Evolutionary conservation across 495 filamentous ascomycete species (phyloP), one percentile per base, ranked within the genome.

Genomic region (Annulohypoxylon moriforme): DNA sequence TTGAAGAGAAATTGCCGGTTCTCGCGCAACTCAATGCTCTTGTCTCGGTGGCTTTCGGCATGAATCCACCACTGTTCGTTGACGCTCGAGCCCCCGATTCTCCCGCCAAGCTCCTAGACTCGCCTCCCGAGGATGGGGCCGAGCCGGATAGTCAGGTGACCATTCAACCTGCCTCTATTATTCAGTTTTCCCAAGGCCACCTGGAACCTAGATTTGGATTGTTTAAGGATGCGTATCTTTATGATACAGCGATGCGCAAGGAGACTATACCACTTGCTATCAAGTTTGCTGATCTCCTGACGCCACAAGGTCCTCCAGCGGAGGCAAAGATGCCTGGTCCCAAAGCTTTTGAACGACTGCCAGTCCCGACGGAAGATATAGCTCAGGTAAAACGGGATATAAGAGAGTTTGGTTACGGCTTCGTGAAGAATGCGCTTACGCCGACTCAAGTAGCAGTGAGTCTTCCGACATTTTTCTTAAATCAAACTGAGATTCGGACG

Each of bases 371-470:
- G 3, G 47, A 55, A 13, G 49, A 64, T 20, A 56, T 64, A 49
- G 61, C 33, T 13, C 61, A 55, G 22, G 47, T 44, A 8, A 64
- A 64, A 24, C 22, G 16, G 40, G 61, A 64, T 24, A 53, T 64
- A 10, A 14, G 20, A 3, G 49, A 55, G 18, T 64, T 55, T 14
- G 61, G 61, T 0, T 64, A 64, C 14, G 61, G 47, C 20, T 42
- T 64, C 14, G 61, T 55, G 0, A 64, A 64, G 61, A 44, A 64
- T n/a, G 61, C 61, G 4, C 61, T 64, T 18, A 64, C 61, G 2
- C 61, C 61, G n/a, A 9, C 13, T 5, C 47, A 64, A 55, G 47
- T 64, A 27, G 47, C 50, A 34, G 50, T 55, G 27, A 33, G 50
- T 55, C 27, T 29, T 16, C 10, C 4, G 29, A n/a, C 2, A n/a